Evolutionary conservation across 805 yeast genomes (phyloP).

Genomic region (Kuraishia piskuri): DNA sequence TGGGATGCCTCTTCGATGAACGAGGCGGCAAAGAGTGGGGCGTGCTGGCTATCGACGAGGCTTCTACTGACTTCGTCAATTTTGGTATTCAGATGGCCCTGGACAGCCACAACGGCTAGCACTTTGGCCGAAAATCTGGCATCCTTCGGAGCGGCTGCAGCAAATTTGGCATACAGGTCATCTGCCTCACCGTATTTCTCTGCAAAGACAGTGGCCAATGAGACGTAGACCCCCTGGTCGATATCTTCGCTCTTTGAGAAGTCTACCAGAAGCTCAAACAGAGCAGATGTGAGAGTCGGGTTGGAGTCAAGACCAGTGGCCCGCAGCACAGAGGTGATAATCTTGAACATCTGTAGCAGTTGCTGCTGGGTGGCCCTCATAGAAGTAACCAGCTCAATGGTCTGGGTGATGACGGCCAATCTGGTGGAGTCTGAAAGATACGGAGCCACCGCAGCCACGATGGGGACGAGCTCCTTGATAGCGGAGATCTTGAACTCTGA

Average conservation of each 20-base stretch:
- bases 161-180: background rate
- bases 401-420: background rate
- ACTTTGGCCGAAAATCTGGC: background rate
- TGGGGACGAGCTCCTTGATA: background rate
- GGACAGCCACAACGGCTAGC: conserved; percentile 1
- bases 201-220: background rate
- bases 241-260: background rate
- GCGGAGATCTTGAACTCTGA: background rate
- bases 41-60: background rate
- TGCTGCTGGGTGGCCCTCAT: background rate
- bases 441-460: background rate
- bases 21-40: background rate
- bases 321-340: background rate
- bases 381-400: background rate
- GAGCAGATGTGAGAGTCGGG: background rate
- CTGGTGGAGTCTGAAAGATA: background rate
- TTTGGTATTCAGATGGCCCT: background rate
- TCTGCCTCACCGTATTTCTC: background rate
- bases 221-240: background rate
- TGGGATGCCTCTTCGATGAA: background rate
- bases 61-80: background rate
- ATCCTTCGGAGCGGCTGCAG: background rate
- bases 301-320: background rate
- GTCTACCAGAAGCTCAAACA: background rate
- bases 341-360: background rate